Evolutionary conservation across 2,329 filamentous ascomycete species (phyloP).

Genomic region (Teratosphaeria nubilosa): DNA sequence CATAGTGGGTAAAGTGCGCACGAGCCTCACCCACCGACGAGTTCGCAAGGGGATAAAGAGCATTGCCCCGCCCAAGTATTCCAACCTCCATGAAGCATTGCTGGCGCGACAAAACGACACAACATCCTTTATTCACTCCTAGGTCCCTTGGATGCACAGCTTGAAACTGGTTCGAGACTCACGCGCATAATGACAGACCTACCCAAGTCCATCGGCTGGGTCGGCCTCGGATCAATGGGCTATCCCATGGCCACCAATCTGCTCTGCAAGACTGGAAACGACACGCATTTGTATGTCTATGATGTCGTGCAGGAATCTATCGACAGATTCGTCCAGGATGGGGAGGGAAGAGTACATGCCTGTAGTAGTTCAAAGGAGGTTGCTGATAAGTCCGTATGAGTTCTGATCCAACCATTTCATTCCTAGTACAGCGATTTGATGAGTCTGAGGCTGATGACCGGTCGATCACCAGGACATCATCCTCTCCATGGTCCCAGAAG

Average conservation of each 20-base stretch:
- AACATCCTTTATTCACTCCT: too few species aligned
- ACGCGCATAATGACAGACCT: conserved; percentile 13
- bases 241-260: conserved; percentile 44
- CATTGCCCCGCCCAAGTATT: too few species aligned
- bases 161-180: too few species aligned
- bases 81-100: too few species aligned
- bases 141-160: background rate
- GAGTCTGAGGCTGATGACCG: background rate
- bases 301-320: conserved; percentile 38
- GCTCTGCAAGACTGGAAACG: conserved; percentile 34
- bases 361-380: conserved; percentile 39
- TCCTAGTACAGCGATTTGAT: background rate
- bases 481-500: conserved; percentile 46
- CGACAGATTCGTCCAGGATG: conserved; percentile 34
- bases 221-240: conserved; percentile 48
- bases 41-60: too few species aligned
- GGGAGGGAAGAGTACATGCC: conserved; percentile 29
- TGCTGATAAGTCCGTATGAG: conserved; percentile 39
- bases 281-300: conserved; percentile 38
- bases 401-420: background rate
- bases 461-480: conserved; percentile 34
- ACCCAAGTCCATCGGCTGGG: conserved; percentile 35
- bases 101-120: too few species aligned
- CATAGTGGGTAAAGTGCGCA: too few species aligned
- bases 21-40: too few species aligned